Conservation (phyloP, 1,139 yeast genomes). For the Candida anutae region DNA sequence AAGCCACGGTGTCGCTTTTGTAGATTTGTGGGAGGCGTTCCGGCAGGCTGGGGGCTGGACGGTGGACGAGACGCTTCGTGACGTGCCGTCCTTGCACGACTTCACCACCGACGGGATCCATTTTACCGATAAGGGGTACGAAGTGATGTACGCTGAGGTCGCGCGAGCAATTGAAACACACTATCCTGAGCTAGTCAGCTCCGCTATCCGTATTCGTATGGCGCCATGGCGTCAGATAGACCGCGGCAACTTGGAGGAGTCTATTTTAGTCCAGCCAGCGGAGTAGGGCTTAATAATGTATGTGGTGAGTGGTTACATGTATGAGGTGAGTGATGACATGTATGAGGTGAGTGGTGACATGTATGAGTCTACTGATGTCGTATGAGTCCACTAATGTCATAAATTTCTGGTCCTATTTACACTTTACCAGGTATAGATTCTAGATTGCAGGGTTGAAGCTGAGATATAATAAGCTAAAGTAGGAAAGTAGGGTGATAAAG, state of each 20-base stretch:
- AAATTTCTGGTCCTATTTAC: too few species aligned
- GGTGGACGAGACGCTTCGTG: constrained; percentile 7
- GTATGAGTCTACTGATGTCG: too few species aligned
- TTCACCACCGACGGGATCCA: constrained; percentile 58
- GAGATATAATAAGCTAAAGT: too few species aligned
- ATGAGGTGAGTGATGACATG: too few species aligned
- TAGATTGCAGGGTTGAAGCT: too few species aligned
- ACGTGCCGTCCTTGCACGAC: constrained; percentile 9
- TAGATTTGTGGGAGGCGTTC: constrained; percentile 46
- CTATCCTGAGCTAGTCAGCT: constrained; percentile 37
- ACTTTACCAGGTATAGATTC: too few species aligned
- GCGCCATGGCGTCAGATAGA: neutral
- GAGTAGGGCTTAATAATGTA: too few species aligned
- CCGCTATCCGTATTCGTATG: neutral
- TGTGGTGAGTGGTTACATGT: too few species aligned
- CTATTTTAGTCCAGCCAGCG: too few species aligned
- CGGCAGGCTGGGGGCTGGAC: constrained; percentile 13
- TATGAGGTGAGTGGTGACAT: too few species aligned
- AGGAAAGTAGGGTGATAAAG: too few species aligned
- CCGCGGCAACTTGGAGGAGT: neutral
- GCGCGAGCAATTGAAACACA: constrained; percentile 23
- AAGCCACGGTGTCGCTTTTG: constrained; percentile 39
- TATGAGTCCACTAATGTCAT: too few species aligned
- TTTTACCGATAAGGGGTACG: constrained; percentile 53
- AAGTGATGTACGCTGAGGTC: constrained; percentile 39